A percentile compares a stretch with the other conserved stretches of the same genome.
Conservation (phyloP, 352 stramenopile genomes). For the Pythium apleroticum region DNA sequence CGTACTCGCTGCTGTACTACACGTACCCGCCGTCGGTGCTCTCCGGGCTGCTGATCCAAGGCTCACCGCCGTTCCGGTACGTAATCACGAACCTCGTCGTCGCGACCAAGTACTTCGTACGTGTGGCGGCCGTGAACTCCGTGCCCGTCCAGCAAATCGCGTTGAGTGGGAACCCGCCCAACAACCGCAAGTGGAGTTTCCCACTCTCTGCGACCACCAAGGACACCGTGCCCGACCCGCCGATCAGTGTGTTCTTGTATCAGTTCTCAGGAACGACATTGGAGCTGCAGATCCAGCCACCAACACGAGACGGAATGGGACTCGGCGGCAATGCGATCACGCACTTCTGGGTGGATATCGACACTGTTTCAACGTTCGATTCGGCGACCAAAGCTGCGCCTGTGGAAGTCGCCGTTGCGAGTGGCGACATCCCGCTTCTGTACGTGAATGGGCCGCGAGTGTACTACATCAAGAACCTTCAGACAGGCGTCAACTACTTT, state of each 20-base stretch:
- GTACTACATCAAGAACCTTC: slow-evolving; percentile 72
- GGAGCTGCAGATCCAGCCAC: slow-evolving; percentile 76
- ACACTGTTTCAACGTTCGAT: slow-evolving; percentile 74
- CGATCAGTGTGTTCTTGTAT: slow-evolving; percentile 54
- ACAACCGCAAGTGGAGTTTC: slow-evolving; percentile 93
- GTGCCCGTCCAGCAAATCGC: slow-evolving; percentile 87
- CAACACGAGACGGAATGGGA: slow-evolving; percentile 63
- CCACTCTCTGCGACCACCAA: slow-evolving; percentile 65
- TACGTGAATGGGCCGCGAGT: slow-evolving; percentile 61
- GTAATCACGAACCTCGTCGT: slow-evolving; percentile 69
- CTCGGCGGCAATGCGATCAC: slow-evolving; percentile 43
- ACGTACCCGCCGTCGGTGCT: slow-evolving; percentile 49
- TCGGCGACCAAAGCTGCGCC: slow-evolving; percentile 49
- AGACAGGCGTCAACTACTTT: slow-evolving; percentile 79
- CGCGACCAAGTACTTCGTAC: slow-evolving; percentile 87
- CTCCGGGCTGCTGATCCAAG: slow-evolving; percentile 57
- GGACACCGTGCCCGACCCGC: slow-evolving; percentile 81
- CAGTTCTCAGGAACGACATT: slow-evolving; percentile 60
- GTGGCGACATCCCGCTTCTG: slow-evolving; percentile 41
- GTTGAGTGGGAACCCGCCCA: slow-evolving; percentile 62
- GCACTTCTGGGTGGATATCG: slow-evolving; percentile 64
- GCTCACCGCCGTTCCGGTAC: slow-evolving; percentile 79
- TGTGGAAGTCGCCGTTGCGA: slow-evolving; percentile 33
- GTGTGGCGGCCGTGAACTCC: slow-evolving; percentile 90
- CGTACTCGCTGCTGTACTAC: slow-evolving; percentile 66